Percentiles rank a stretch among this genome's conserved stretches.
These are phyloP conservation scores for Amanita polypyramis DNA, from an alignment of 768 basidiomycete genomes.

Conservation along the genomic window DNA sequence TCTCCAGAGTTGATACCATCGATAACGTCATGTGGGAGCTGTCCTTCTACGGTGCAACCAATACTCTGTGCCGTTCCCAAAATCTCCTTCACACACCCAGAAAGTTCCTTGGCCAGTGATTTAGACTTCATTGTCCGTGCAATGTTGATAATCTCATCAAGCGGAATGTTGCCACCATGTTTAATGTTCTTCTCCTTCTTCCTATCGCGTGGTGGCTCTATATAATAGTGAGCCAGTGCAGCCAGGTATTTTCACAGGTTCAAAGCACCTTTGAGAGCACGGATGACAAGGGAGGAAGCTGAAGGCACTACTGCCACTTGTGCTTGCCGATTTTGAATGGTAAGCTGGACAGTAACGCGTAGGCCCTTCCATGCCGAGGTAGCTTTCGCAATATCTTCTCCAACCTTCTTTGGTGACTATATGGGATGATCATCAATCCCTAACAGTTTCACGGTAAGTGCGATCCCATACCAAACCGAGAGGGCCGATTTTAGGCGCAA, in stretches of 20 bases:
- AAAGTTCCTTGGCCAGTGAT: conserved; percentile 85
- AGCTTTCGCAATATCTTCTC: conserved; percentile 99
- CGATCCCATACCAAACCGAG: conserved; percentile 80
- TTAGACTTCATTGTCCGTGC: conserved; percentile 94
- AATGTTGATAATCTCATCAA: conserved; percentile 92
- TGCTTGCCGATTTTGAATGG: conserved; percentile 99
- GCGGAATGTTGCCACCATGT: conserved; percentile 86
- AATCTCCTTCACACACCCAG: conserved; percentile 93
- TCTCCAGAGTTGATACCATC: conserved; percentile 80
- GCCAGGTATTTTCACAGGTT: conserved; percentile 2
- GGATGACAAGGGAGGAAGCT: conserved; percentile 95
- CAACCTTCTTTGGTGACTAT: conserved; percentile 99
- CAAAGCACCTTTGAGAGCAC: conserved; percentile 90
- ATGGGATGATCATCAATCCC: neutral
- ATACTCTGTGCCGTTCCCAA: conserved; percentile 95
- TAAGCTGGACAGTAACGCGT: conserved; percentile 96
- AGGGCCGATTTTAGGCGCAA: conserved; percentile 99
- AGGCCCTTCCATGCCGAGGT: conserved; percentile 99
- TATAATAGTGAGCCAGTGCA: conserved; percentile 6
- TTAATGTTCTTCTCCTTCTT: conserved; percentile 99
- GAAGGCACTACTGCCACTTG: conserved; percentile 94
- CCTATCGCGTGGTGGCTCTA: conserved; percentile 97
- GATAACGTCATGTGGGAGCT: conserved; percentile 87
- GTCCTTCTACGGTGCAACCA: conserved; percentile 93
- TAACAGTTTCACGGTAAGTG: neutral